Evolutionary conservation across 2,329 filamentous ascomycete species (phyloP).

Genomic region (Magnaporthiopsis rhizophila): DNA sequence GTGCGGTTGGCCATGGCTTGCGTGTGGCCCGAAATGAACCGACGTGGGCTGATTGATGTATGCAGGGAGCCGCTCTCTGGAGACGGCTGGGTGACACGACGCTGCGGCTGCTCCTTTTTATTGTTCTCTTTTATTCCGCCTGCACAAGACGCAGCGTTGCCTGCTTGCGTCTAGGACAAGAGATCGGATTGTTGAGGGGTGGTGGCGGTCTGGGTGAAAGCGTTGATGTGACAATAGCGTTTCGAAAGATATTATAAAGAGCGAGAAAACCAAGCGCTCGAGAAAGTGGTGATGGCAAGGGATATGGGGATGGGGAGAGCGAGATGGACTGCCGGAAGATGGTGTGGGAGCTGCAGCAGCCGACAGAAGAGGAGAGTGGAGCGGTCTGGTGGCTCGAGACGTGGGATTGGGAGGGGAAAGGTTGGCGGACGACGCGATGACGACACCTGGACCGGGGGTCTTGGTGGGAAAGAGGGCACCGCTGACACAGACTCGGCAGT

Average conservation of each 20-base stretch:
- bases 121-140: neutral
- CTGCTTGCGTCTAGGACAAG: neutral
- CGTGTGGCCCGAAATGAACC: neutral
- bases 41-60: neutral
- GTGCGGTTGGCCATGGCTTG: conserved; percentile 20
- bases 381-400: neutral
- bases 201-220: neutral
- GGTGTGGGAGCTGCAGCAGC: neutral
- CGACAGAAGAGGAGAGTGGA: neutral
- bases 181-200: neutral
- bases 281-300: neutral
- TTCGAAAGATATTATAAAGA: neutral
- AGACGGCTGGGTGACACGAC: neutral
- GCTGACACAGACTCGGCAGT: neutral
- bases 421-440: conserved; percentile 5
- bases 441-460: conserved; percentile 4
- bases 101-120: too few species aligned
- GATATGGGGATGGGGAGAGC: neutral
- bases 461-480: conserved; percentile 1
- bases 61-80: neutral
- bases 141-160: neutral
- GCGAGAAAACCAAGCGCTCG: neutral
- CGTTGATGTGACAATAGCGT: neutral
- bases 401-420: conserved; percentile 4
- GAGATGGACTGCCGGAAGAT: neutral